Evolutionary conservation across 164 flowering plant species (phyloP), one percentile per base, ranked within the genome.

Genomic region (Berberis thunbergii): DNA sequence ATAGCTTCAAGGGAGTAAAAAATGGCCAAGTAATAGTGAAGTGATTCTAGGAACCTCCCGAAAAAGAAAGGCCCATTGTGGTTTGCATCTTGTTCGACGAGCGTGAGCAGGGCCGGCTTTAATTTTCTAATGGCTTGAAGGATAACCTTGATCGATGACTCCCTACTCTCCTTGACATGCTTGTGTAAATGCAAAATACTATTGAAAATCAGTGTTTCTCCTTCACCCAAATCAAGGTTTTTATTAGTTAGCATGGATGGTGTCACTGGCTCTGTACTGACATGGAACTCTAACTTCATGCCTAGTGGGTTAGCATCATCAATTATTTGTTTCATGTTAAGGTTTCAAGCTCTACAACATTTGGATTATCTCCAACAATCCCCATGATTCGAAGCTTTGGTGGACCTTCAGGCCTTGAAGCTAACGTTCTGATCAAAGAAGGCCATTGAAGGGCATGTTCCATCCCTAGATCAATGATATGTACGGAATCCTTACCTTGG

Each of bases 51-150:
- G 64, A 86, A 86, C 57, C 91, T 73, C 54, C 88, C 88, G 1
- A 84, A 81, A 65, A 86, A 84, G 77, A 86, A 84, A 0, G 88
- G 83, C 9, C 91, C 88, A 43, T 84, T 86, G 58, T 84, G 88
- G 74, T 82, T 84, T 1, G 88, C 84, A 43, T 84, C 88, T 66
- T 84, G 86, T 59, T 86, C 85, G 60, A 81, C 81, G 54, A 84
- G 75, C 1, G 85, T 82, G 3, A 86, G 62, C 10, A 82, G 57
- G 2, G 67, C 48, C 8, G 91, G 91, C 4, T 45, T 54, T 39
- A 86, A 66, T 50, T 76, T 84, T 78, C 74, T 79, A 38, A 84
- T 70, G 43, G 84, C 81, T 70, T 79, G 85, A 62, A 86, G 88
- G 54, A 82, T 67, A 10, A 73, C 65, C 76, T 78, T 79, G 11